These are phyloP conservation scores for Ophiorrhiza pumila DNA, from an alignment of 257 asterid species.

Conservation along the genomic window DNA sequence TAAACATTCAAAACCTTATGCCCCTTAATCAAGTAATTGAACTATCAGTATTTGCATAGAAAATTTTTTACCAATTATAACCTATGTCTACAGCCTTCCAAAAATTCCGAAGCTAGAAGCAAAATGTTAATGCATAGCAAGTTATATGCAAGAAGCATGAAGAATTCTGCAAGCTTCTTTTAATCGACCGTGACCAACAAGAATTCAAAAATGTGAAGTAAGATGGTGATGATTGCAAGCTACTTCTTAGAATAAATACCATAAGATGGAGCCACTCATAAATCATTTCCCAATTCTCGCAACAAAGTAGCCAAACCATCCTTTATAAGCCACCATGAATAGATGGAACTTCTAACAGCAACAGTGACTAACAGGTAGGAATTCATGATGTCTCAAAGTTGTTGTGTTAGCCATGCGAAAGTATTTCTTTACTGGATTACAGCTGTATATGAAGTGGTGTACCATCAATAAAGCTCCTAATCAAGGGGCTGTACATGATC, in stretches of 20 bases:
- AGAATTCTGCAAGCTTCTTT: neutral
- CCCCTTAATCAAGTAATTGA: neutral
- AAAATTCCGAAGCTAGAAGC: neutral
- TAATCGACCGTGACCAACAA: neutral
- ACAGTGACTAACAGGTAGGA: neutral
- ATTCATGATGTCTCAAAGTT: neutral
- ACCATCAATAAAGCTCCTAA: neutral
- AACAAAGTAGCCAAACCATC: neutral
- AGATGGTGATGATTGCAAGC: neutral
- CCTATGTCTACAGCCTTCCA: neutral
- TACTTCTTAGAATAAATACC: neutral
- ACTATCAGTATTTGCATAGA: neutral
- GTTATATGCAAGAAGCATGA: neutral
- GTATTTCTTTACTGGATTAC: neutral
- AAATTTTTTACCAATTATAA: neutral
- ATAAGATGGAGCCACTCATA: neutral
- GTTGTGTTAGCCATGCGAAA: neutral
- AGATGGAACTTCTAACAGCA: neutral
- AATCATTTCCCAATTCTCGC: neutral
- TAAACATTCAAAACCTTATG: neutral
- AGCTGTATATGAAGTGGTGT: neutral
- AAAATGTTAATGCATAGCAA: neutral
- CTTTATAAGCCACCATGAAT: neutral
- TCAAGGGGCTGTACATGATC: neutral
- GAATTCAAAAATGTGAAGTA: neutral